Conservation (phyloP, 768 basidiomycete genomes). For the Agaricus subrufescens region DNA sequence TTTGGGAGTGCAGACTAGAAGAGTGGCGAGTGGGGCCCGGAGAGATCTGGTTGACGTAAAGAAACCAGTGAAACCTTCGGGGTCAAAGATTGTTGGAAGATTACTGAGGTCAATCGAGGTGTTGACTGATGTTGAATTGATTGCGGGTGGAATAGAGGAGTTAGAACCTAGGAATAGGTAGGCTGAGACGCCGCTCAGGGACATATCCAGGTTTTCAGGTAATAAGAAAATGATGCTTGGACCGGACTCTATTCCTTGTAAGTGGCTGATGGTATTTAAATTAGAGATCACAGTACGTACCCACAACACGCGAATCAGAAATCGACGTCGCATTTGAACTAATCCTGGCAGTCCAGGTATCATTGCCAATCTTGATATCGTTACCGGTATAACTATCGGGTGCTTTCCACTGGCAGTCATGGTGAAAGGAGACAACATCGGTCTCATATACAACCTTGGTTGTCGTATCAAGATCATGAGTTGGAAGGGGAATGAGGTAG, state of each 20-base stretch:
- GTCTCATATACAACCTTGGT: not conserved
- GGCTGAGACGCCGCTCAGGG: not conserved
- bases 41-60: not conserved
- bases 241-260: not conserved
- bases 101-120: not conserved
- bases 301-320: not conserved
- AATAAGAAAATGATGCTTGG: not conserved
- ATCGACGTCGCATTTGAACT: not conserved
- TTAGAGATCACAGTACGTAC: not conserved
- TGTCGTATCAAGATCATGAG: not conserved
- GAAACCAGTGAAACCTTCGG: not conserved
- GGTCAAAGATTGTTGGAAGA: not conserved
- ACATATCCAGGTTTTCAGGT: not conserved
- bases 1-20: not conserved
- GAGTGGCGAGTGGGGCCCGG: not conserved
- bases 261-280: not conserved
- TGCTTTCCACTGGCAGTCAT: slow-evolving; percentile 3
- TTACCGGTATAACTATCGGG: not conserved
- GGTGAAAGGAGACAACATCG: not conserved
- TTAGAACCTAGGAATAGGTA: slow-evolving; percentile 1
- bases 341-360: not conserved
- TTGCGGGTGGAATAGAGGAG: not conserved
- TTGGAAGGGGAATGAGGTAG: slow-evolving; percentile 2
- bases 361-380: not conserved
- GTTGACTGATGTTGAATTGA: not conserved